Evolutionary conservation across 345 rosid species (phyloP).

Genomic region (Ailanthus altissimus): DNA sequence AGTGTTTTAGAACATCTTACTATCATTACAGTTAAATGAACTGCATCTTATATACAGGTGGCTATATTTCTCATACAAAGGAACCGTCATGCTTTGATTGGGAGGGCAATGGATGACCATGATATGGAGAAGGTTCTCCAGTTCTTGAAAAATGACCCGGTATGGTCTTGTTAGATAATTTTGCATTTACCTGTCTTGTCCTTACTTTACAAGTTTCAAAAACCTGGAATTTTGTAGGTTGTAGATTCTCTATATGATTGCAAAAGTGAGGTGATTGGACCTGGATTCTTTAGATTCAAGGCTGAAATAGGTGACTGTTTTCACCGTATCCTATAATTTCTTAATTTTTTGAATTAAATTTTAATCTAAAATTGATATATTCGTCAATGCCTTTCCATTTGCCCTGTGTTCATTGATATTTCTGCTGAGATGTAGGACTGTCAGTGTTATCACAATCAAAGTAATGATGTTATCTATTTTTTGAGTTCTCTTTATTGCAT

Average conservation of each 20-base stretch:
- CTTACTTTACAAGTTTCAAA: constrained; percentile 7
- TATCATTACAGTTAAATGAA: neutral
- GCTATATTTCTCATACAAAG: constrained; percentile 98
- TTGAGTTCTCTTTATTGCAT: neutral
- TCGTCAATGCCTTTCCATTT: neutral
- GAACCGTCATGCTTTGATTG: constrained; percentile 95
- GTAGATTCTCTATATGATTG: constrained; percentile 96
- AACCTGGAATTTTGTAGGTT: constrained; percentile 48
- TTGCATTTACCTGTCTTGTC: neutral
- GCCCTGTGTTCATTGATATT: neutral
- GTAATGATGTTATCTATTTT: neutral
- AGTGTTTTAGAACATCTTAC: neutral
- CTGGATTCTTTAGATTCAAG: constrained; percentile 96
- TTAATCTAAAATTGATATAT: neutral
- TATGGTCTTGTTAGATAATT: constrained; percentile 35
- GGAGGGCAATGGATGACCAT: constrained; percentile 96
- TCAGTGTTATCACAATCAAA: neutral
- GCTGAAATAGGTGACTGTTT: constrained; percentile 85
- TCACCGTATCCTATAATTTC: neutral
- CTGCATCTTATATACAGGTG: constrained; percentile 48
- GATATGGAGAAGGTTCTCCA: constrained; percentile 90
- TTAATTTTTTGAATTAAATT: neutral
- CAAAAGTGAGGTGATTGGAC: constrained; percentile 99
- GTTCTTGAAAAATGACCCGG: constrained; percentile 83
- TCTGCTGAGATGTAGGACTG: neutral